Conservation (phyloP, 805 yeast species). For the Cyberlindnera veronae region DNA sequence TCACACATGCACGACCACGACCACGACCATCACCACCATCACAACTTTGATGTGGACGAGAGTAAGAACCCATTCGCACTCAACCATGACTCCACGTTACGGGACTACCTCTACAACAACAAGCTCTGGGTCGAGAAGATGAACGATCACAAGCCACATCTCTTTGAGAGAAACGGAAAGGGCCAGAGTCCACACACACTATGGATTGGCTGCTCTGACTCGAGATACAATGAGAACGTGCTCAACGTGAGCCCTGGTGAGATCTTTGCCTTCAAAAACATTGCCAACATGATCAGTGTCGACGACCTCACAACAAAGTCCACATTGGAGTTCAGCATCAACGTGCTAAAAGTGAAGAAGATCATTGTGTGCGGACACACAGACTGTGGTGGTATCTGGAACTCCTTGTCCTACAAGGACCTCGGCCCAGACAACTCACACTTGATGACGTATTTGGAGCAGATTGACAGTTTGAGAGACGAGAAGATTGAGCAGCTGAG, state of each 20-base stretch:
- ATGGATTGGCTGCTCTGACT: slow-evolving; percentile 94
- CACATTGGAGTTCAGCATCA: slow-evolving; percentile 84
- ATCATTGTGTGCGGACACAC: slow-evolving; percentile 91
- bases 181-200: slow-evolving; percentile 93
- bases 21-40: slow-evolving; percentile 11
- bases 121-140: slow-evolving; percentile 40
- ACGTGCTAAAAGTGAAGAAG: slow-evolving; percentile 74
- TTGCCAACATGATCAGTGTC: slow-evolving; percentile 70
- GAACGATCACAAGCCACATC: slow-evolving; percentile 24
- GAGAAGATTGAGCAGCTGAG: slow-evolving; percentile 50
- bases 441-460: slow-evolving; percentile 46
- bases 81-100: slow-evolving; percentile 43
- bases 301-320: slow-evolving; percentile 73
- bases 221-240: slow-evolving; percentile 79
- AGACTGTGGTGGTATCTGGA: slow-evolving; percentile 92
- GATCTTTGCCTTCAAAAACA: slow-evolving; percentile 81
- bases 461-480: slow-evolving; percentile 65
- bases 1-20: slow-evolving; percentile 3
- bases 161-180: slow-evolving; percentile 48
- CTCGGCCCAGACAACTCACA: slow-evolving; percentile 53
- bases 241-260: slow-evolving; percentile 86
- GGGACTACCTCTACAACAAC: slow-evolving; percentile 49
- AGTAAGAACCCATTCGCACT: slow-evolving; percentile 31
- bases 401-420: slow-evolving; percentile 61
- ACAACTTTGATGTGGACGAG: slow-evolving; percentile 10